These are phyloP conservation scores for Pestalotiopsis sp. DNA, from an alignment of 2,329 filamentous ascomycete genomes.

Conservation along the genomic window DNA sequence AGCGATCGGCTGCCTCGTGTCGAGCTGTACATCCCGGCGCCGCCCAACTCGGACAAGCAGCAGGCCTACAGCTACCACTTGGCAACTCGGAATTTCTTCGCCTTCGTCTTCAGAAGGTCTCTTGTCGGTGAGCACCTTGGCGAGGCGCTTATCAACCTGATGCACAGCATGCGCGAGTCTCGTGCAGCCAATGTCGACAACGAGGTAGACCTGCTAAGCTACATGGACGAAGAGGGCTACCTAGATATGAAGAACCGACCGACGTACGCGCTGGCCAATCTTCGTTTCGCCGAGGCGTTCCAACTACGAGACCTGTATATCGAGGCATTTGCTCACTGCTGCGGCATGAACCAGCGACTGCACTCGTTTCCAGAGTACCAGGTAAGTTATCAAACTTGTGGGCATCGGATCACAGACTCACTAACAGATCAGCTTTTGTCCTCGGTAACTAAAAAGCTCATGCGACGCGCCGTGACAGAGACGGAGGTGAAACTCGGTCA, in stretches of 20 bases:
- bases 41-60: slow-evolving; percentile 51
- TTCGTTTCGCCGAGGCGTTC: slow-evolving; percentile 70
- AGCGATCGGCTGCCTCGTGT: slow-evolving; percentile 43
- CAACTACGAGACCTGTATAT: slow-evolving; percentile 68
- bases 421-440: slow-evolving; percentile 45
- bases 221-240: slow-evolving; percentile 72
- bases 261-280: slow-evolving; percentile 67
- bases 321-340: slow-evolving; percentile 76
- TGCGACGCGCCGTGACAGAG: slow-evolving; percentile 64
- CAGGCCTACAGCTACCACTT: slow-evolving; percentile 66
- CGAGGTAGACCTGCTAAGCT: slow-evolving; percentile 62
- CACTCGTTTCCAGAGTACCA: slow-evolving; percentile 60
- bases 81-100: slow-evolving; percentile 75
- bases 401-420: background rate
- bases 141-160: slow-evolving; percentile 62
- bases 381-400: slow-evolving; percentile 43
- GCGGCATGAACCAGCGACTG: slow-evolving; percentile 72
- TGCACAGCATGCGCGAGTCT: slow-evolving; percentile 66
- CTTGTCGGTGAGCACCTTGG: slow-evolving; percentile 71
- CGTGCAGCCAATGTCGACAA: slow-evolving; percentile 58
- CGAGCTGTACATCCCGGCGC: slow-evolving; percentile 73
- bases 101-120: slow-evolving; percentile 67
- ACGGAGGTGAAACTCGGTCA: slow-evolving; percentile 65
- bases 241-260: slow-evolving; percentile 66
- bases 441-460: slow-evolving; percentile 62